Percentiles rank a stretch among this genome's conserved stretches.
These are phyloP conservation scores for Stemphylium vesicarium DNA, from an alignment of 2,329 filamentous ascomycete genomes.

Conservation along the genomic window DNA sequence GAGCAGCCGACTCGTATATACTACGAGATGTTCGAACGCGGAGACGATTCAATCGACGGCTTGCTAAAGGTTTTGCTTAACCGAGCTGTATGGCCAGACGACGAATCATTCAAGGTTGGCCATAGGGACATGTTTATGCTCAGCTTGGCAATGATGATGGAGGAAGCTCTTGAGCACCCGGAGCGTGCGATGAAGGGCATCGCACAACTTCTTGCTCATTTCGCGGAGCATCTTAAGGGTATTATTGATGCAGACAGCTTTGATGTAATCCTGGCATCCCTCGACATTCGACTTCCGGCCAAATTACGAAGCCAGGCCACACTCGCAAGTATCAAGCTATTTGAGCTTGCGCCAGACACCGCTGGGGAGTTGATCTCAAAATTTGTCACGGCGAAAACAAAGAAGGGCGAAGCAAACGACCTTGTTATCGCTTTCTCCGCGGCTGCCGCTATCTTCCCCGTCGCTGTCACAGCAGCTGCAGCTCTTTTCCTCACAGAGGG, in stretches of 20 bases:
- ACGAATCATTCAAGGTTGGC: constrained; percentile 53
- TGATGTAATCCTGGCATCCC: constrained; percentile 82
- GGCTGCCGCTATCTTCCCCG: constrained; percentile 85
- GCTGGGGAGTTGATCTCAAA: constrained; percentile 73
- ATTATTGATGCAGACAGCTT: constrained; percentile 77
- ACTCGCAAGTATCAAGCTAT: constrained; percentile 80
- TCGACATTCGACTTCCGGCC: constrained; percentile 81
- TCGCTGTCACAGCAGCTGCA: constrained; percentile 76
- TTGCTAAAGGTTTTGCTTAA: constrained; percentile 53
- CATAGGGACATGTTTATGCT: constrained; percentile 71
- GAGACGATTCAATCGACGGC: constrained; percentile 55
- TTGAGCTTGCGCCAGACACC: constrained; percentile 75
- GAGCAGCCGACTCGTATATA: constrained; percentile 52
- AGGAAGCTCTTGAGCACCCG: constrained; percentile 78
- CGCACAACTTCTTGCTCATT: constrained; percentile 63
- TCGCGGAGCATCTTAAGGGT: constrained; percentile 60
- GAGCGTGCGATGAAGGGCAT: constrained; percentile 67
- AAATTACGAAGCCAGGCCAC: constrained; percentile 81
- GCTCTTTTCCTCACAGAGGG: constrained; percentile 86
- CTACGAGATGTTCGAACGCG: constrained; percentile 53
- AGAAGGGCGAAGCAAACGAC: constrained; percentile 81
- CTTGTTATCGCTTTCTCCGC: constrained; percentile 92
- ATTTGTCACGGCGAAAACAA: constrained; percentile 76
- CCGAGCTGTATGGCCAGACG: constrained; percentile 49
- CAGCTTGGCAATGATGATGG: constrained; percentile 86